Conservation (phyloP, 2,329 filamentous ascomycete genomes). For the Zymoseptoria crescenta region DNA sequence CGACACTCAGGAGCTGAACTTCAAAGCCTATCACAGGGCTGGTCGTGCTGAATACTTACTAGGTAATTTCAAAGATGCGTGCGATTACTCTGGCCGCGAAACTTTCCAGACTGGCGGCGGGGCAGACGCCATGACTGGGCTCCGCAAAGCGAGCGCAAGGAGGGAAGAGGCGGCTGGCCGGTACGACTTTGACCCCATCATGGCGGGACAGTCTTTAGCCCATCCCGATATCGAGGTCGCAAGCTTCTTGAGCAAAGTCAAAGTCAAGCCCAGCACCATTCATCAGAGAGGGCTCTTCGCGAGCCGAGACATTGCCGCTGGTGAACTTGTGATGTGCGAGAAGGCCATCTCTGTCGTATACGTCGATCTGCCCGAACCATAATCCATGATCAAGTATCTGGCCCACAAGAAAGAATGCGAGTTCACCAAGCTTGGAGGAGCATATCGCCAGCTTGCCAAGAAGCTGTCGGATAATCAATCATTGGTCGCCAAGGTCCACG, state of each 20-base stretch:
- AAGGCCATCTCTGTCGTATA: slow-evolving; percentile 13
- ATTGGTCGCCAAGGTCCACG: slow-evolving; percentile 2
- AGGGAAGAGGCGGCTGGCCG: slow-evolving; percentile 4
- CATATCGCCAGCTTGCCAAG: slow-evolving; percentile 6
- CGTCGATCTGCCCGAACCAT: too few species aligned
- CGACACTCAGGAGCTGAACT: slow-evolving; percentile 1
- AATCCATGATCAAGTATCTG: too few species aligned
- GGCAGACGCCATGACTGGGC: neutral
- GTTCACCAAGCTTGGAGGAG: neutral
- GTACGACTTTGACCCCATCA: too few species aligned
- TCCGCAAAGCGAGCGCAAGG: slow-evolving; percentile 5
- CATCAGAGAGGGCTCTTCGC: slow-evolving; percentile 39
- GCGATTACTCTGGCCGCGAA: too few species aligned
- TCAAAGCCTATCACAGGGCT: slow-evolving; percentile 17
- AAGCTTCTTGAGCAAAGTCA: slow-evolving; percentile 4
- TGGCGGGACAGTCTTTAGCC: too few species aligned
- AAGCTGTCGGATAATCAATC: neutral
- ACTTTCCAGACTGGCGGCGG: too few species aligned
- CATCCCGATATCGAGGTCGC: slow-evolving; percentile 11
- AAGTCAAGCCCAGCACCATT: slow-evolving; percentile 21
- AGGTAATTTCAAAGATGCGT: slow-evolving; percentile 7
- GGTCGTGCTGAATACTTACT: slow-evolving; percentile 19
- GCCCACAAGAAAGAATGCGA: too few species aligned
- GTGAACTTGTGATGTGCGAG: slow-evolving; percentile 36
- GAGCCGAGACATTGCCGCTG: slow-evolving; percentile 28